Conservation (phyloP, 2,329 filamentous ascomycete species). For the Fragosphaeria purpurea region DNA sequence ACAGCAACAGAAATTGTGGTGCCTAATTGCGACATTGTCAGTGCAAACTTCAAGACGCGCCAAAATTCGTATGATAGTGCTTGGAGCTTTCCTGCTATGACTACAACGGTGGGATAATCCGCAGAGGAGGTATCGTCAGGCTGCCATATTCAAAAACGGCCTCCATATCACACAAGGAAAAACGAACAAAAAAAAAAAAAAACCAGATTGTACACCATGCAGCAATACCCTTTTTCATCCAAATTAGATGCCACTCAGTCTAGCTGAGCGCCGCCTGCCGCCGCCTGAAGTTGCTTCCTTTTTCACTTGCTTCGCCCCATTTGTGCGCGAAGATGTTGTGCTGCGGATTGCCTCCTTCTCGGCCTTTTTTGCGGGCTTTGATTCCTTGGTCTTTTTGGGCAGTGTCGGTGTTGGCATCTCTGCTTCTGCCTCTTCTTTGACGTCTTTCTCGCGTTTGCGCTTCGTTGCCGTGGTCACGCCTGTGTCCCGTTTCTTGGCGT, state of each 20-base stretch:
- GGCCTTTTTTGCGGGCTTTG: not conserved
- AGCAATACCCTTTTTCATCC: too few species aligned
- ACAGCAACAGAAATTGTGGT: not conserved
- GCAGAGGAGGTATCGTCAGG: too few species aligned
- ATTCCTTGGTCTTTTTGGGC: not conserved
- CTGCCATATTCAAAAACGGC: too few species aligned
- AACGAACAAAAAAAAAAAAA: too few species aligned
- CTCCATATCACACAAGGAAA: too few species aligned
- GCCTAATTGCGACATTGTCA: conserved; percentile 4
- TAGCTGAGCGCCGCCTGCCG: conserved; percentile 7
- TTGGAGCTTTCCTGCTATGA: too few species aligned
- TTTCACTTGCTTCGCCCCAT: too few species aligned
- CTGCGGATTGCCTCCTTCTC: not conserved
- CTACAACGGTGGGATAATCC: too few species aligned
- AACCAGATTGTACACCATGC: too few species aligned
- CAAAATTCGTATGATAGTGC: too few species aligned
- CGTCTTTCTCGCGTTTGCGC: conserved; percentile 7
- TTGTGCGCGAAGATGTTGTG: too few species aligned
- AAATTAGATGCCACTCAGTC: not conserved
- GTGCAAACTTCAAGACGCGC: not conserved
- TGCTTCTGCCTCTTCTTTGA: not conserved
- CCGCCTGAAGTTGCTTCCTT: not conserved
- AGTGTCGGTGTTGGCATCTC: conserved; percentile 8
- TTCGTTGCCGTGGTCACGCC: conserved; percentile 6
- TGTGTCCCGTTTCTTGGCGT: conserved; percentile 4